Conservation (phyloP, 225 moss, liverwort and hornwort species). For the Asterella californica region DNA sequence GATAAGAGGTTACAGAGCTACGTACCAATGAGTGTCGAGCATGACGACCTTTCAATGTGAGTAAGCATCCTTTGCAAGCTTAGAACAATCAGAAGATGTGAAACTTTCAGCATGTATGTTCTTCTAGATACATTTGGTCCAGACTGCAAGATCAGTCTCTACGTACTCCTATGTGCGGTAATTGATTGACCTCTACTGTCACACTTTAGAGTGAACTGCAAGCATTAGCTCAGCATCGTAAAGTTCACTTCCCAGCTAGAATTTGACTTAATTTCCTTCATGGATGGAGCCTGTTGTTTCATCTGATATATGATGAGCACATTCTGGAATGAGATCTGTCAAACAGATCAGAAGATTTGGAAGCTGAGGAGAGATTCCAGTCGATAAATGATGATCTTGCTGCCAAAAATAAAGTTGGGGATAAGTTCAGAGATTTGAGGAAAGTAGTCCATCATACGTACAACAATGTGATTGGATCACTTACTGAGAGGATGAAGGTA, state of each 20-base stretch:
- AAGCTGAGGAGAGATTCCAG: constrained; percentile 7
- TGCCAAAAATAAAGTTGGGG: constrained; percentile 24
- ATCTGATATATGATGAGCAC: neutral
- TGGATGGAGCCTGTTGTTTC: neutral
- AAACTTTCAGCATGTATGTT: neutral
- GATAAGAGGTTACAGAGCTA: constrained; percentile 23
- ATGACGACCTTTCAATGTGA: constrained; percentile 15
- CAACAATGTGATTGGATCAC: constrained; percentile 34
- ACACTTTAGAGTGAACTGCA: neutral
- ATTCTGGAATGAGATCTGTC: neutral
- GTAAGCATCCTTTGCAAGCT: neutral
- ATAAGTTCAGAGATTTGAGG: constrained; percentile 36
- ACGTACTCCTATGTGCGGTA: no score
- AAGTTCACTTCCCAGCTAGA: neutral
- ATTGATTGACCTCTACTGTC: neutral
- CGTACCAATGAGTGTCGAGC: neutral
- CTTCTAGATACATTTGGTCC: neutral
- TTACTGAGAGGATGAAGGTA: constrained; percentile 42
- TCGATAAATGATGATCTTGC: constrained; percentile 9
- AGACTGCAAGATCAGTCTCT: neutral
- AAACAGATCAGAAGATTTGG: constrained; percentile 11
- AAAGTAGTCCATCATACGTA: constrained; percentile 28
- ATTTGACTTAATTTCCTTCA: neutral
- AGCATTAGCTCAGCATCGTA: neutral
- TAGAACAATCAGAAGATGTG: neutral